Base-by-base conservation (phyloP, 2,329 filamentous ascomycete genomes). In the Metarhizium guizhouense region DNA sequence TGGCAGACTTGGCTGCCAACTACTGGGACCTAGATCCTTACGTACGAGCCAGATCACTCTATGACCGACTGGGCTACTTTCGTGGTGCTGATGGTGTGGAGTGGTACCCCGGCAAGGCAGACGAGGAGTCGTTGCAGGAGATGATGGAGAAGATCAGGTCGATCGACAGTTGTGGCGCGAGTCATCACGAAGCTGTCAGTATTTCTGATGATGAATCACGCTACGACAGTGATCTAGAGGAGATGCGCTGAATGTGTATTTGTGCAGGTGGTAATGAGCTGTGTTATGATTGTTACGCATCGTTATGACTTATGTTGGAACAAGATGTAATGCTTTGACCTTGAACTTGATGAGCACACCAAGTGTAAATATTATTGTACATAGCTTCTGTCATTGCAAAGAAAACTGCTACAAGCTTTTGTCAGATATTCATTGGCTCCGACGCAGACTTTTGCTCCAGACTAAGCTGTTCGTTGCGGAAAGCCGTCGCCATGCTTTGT, bases 11-110 rank as follows among this genome's bases (percentile, higher is more conserved):
- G 63, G 76, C 80, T 55, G 75, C 78, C 50, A 88, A 88, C 64
- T 96, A 96, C 73, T 96, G 91, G 91, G 76, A 79, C 36, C 68
- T 95, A 51, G 91, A 96, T 71, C 89, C 89, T 0, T 94, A 90
- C 69, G 68, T 95, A 38, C 77, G 91, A 45, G 88, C 90, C 7
- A 78, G 84, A 64, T 86, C 83, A 14, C 71, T 87, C 58, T 95
- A 94, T 62, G 91, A 96, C 68, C 81, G 91, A 50, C 78, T 77
- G 7, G 88, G 89, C 0, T 74, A 92, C 59, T 76, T 95, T 42
- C 73, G 79, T 55, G 71, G 77, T 3, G 83, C 77, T 4, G 90
- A 89, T 0, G 78, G 78, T 65, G 69, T 92, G 49, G 74, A 88
- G 34, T 89, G 87, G 67, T 92, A 93, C 34, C 18, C 47, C 10